Evolutionary conservation across 2,329 filamentous ascomycete species (phyloP).

Genomic region (Cercospora zeina): DNA sequence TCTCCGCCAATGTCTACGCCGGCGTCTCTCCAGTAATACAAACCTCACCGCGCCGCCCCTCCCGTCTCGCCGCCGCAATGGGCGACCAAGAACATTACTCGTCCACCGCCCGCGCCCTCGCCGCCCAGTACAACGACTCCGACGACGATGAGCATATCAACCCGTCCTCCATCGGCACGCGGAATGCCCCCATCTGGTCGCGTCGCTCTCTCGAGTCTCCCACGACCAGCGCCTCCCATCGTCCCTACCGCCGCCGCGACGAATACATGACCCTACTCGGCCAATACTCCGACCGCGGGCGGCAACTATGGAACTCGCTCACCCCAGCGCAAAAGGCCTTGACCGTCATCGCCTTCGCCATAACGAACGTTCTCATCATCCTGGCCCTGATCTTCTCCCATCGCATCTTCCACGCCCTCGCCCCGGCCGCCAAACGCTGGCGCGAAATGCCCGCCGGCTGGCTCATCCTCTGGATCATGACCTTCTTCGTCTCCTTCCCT

Average conservation of each 20-base stretch:
- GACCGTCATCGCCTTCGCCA: conserved; percentile 54
- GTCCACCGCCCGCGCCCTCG: conserved; percentile 55
- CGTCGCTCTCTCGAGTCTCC: conserved; percentile 23
- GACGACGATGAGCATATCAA: conserved; percentile 38
- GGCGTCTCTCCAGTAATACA: conserved; percentile 10
- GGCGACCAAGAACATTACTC: conserved; percentile 47
- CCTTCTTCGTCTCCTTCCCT: conserved; percentile 78
- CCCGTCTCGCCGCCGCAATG: conserved; percentile 18
- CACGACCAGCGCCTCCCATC: conserved; percentile 31
- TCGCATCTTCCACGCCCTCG: conserved; percentile 72
- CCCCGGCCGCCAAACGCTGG: conserved; percentile 74
- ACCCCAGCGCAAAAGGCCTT: conserved; percentile 63
- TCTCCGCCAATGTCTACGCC: conserved; percentile 11
- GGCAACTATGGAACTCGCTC: conserved; percentile 57
- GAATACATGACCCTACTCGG: conserved; percentile 46
- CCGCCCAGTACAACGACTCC: conserved; percentile 46
- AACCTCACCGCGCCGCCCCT: conserved; percentile 2
- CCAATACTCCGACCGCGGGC: conserved; percentile 49
- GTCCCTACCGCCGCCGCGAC: conserved; percentile 41
- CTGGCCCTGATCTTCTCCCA: conserved; percentile 77
- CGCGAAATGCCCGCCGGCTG: conserved; percentile 70
- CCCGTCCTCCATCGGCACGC: conserved; percentile 42
- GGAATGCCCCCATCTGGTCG: conserved; percentile 25
- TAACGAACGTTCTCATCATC: conserved; percentile 58
- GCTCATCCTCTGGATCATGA: conserved; percentile 71